Evolutionary conservation across 2,329 filamentous ascomycete species (phyloP).

Genomic region (Xylaria digitata): DNA sequence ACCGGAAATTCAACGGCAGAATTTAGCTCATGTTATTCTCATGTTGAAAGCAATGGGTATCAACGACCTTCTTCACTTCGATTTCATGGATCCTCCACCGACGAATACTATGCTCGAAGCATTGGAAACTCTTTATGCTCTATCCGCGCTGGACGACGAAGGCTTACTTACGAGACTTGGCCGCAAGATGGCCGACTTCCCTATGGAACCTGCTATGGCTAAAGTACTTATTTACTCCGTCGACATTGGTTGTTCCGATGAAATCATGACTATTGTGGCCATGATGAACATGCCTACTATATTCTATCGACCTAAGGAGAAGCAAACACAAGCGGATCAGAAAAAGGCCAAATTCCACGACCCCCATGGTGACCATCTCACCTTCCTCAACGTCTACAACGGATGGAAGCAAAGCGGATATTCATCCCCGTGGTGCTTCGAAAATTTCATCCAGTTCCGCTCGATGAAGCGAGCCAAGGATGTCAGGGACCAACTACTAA

Average conservation of each 20-base stretch:
- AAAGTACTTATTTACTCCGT: conserved; percentile 91
- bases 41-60: conserved; percentile 99
- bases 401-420: conserved; percentile 90
- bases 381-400: conserved; percentile 95
- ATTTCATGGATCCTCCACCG: conserved; percentile 98
- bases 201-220: conserved; percentile 92
- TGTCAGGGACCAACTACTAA: conserved; percentile 89
- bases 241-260: conserved; percentile 89
- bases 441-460: conserved; percentile 96
- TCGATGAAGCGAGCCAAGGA: conserved; percentile 91
- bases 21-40: conserved; percentile 90
- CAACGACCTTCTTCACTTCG: conserved; percentile 95
- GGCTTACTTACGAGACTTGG: conserved; percentile 91
- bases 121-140: conserved; percentile 91
- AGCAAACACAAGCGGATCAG: conserved; percentile 94
- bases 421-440: conserved; percentile 91
- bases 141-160: conserved; percentile 94
- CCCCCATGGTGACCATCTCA: conserved; percentile 92
- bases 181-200: conserved; percentile 98
- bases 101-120: conserved; percentile 98
- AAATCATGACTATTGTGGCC: conserved; percentile 92
- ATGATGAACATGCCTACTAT: conserved; percentile 90
- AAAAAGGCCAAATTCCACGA: conserved; percentile 99
- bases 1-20: conserved; percentile 95
- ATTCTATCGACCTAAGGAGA: conserved; percentile 97